Evolutionary conservation across 1,139 yeast genomes (phyloP), one percentile per base, ranked within the genome.

Genomic region (Scheffersomyces parashehatae): DNA sequence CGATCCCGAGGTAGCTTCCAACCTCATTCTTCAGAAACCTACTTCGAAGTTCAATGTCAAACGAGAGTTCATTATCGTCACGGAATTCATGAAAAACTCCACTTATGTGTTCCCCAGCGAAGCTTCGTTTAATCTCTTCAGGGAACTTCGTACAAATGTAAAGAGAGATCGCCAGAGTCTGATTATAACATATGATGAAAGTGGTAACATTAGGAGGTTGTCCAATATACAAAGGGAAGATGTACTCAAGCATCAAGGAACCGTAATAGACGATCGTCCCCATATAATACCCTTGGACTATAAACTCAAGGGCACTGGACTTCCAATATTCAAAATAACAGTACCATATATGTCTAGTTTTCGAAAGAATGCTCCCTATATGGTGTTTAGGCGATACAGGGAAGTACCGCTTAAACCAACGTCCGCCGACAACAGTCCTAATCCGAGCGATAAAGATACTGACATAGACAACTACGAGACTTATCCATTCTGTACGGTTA

Each of bases 281-380:
- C 75, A 70, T 48, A 58, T 70, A 3, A 54, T 70, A 2, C 75
- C 77, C 0, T 45, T 68, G 4, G 65, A 59, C 16, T 59, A 59
- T 41, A 71, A 70, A 41, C 34, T 54, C 7, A 52, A 52, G 44
- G 78, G 77, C 0, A 29, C 52, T 29, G 78, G 76, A 0, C 51
- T 71, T 36, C 79, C 79, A 0, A 45, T 73, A 8, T 62, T 73
- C 50, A 70, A 65, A 49, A 51, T 71, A 10, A 56, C 52, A 30
- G 63, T 62, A 1, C 78, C 77, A 0, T 68, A 67, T 50, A 57
- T 73, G 59, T 62, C 73, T 3, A 50, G 62, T 1, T 64, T 70
- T 45, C 58, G 74, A n/a, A 68, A 67, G 43, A 65, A 62, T 39
- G 50, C 69, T 1, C 77, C 79, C 1, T 67, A 57, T 41, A 56